Conservation (phyloP, 1,139 yeast species). For the Pichia sp. region DNA sequence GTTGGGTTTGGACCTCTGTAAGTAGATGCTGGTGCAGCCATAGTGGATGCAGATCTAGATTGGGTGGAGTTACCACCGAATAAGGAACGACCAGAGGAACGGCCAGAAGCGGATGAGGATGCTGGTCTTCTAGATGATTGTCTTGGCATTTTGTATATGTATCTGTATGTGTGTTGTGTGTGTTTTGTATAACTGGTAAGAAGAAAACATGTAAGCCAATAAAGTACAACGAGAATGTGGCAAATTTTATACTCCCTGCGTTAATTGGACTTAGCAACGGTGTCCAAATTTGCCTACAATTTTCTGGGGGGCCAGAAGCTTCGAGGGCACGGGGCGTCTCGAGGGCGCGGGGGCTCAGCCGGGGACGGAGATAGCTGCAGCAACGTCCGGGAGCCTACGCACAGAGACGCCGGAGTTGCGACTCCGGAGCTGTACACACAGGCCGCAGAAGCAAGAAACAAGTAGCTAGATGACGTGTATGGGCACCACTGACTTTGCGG, state of each 20-base stretch:
- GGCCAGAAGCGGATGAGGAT: slow-evolving; percentile 28
- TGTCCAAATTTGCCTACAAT: background rate
- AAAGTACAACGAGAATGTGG: background rate
- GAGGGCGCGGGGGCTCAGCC: no score
- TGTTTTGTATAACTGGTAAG: background rate
- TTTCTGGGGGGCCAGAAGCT: background rate
- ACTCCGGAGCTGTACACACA: no score
- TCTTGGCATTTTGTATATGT: slow-evolving; percentile 42
- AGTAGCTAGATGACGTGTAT: no score
- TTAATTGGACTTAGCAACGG: no score
- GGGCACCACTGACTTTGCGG: no score
- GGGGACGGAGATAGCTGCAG: no score
- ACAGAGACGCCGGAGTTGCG: no score
- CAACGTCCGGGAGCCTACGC: no score
- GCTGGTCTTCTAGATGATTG: slow-evolving; percentile 56
- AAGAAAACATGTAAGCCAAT: background rate
- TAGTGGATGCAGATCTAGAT: slow-evolving; percentile 35
- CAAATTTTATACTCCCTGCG: no score
- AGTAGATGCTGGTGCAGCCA: slow-evolving; percentile 32
- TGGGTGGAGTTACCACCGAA: slow-evolving; percentile 21
- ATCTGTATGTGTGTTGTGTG: background rate
- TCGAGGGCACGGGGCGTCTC: background rate
- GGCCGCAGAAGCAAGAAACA: no score
- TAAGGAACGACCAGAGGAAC: slow-evolving; percentile 20
- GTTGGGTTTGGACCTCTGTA: slow-evolving; percentile 27